Evolutionary conservation across 495 filamentous ascomycete species (phyloP), one percentile per base, ranked within the genome.

Genomic region (Hyaloscypha bicolor): DNA sequence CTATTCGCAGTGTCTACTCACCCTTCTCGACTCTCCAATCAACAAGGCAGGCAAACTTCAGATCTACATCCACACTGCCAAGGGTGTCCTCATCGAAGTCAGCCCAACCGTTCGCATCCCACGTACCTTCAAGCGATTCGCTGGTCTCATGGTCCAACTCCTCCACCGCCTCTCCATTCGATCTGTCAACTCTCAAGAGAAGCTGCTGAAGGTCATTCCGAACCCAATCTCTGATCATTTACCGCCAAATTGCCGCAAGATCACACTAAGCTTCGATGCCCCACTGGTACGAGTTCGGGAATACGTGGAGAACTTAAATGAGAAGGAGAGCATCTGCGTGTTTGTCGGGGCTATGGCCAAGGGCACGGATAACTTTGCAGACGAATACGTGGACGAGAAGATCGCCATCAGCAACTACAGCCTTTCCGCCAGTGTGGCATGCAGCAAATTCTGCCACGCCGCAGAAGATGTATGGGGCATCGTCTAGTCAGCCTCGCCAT

Each of bases 321-420:
- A 89, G 14, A 89, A 93, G 70, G 93, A 99, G 80, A 97, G 94
- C 79, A 89, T 97, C 33, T 97, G 94, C 73, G 94, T 99, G 65
- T 97, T 97, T 73, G 93, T 99, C 51, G 95, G 95, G 68, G 95
- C 95, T 63, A 98, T 99, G 94, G 95, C 95, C 66, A 98, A 97
- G 79, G 95, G 95, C 9, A 82, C 87, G 32, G 95, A 99, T 76
- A 93, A 95, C 78, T 99, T 99, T 75, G 95, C 95, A 60, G 95
- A 99, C 75, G 82, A 85, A 45, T 93, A 89, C 80, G 95, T 97
- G 71, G 95, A 99, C 76, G 95, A 99, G 76, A 90, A 94, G 70
- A 97, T 99, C 80, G 91, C 92, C 71, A 97, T 99, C 79, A 97
- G 95, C 81, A 96, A 97, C 78, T 99, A 90, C 86, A 96, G 92